Evolutionary conservation across 345 rosid species (phyloP).

Genomic region (Noccaea caerulescens): DNA sequence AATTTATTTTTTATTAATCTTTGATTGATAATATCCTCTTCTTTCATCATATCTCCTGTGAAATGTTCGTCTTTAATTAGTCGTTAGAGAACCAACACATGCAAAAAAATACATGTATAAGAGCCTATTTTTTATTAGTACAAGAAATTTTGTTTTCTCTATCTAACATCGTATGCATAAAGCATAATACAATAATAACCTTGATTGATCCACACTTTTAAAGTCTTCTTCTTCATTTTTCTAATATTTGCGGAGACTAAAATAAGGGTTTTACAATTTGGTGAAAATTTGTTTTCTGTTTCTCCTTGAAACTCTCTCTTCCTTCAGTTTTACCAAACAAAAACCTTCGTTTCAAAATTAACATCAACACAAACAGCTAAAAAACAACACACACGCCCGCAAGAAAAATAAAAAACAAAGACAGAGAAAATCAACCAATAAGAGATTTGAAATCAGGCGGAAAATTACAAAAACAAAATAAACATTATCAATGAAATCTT

Average conservation of each 20-base stretch:
- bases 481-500: constrained; percentile 20
- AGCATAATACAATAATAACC: background rate
- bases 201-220: background rate
- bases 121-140: too few species aligned
- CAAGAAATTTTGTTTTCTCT: too few species aligned
- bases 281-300: constrained; percentile 12
- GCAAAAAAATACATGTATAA: too few species aligned
- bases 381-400: constrained; percentile 6
- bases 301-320: constrained; percentile 33
- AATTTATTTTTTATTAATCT: too few species aligned
- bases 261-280: constrained; percentile 20
- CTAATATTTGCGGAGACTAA: constrained; percentile 10
- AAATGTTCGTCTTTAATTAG: too few species aligned
- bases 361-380: constrained; percentile 4
- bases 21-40: too few species aligned
- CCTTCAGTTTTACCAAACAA: constrained; percentile 19
- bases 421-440: background rate
- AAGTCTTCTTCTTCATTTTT: background rate
- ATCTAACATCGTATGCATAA: too few species aligned
- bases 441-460: background rate
- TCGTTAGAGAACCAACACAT: too few species aligned
- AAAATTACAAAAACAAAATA: background rate
- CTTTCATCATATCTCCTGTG: too few species aligned
- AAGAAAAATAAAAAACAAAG: background rate
- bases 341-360: constrained; percentile 14